A percentile compares a stretch with the other conserved stretches of the same genome.
Evolutionary conservation across 2,329 filamentous ascomycete genomes (phyloP).

Genomic region (Tolypocladium inflatum): DNA sequence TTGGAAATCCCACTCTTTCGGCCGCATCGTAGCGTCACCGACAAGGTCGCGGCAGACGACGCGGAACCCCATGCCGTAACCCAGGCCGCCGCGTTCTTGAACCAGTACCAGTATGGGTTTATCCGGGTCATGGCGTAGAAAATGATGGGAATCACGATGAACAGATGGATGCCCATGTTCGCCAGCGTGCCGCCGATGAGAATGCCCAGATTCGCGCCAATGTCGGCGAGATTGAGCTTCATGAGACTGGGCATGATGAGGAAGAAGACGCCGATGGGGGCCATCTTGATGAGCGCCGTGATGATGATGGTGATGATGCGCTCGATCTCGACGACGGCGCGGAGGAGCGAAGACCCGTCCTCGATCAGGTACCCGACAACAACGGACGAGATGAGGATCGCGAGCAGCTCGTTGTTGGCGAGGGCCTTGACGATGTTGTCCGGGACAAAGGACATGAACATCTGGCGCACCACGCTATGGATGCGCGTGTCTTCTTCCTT

Average conservation of each 20-base stretch:
- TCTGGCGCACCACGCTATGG: not conserved
- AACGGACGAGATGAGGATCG: not conserved
- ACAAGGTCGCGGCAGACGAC: not conserved
- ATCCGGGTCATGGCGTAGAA: not conserved
- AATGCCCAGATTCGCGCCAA: not conserved
- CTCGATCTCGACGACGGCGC: not conserved
- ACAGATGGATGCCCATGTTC: not conserved
- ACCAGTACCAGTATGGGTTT: not conserved
- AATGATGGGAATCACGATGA: not conserved
- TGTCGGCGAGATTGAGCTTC: not conserved
- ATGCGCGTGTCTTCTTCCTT: not conserved
- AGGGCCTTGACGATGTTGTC: not conserved
- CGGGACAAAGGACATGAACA: not conserved
- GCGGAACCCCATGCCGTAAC: not conserved
- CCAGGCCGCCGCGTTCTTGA: not conserved
- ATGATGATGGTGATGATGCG: not conserved
- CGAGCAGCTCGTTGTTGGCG: not conserved
- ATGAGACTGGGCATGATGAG: not conserved
- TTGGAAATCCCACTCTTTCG: not conserved
- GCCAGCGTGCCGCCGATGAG: not conserved
- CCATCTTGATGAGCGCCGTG: not conserved
- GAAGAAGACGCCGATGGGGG: not conserved
- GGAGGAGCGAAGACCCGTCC: not conserved
- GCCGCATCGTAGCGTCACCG: not conserved
- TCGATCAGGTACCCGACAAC: not conserved